These are phyloP conservation scores for Zelonia costaricensis DNA, from an alignment of 208 protist genomes.

Conservation along the genomic window DNA sequence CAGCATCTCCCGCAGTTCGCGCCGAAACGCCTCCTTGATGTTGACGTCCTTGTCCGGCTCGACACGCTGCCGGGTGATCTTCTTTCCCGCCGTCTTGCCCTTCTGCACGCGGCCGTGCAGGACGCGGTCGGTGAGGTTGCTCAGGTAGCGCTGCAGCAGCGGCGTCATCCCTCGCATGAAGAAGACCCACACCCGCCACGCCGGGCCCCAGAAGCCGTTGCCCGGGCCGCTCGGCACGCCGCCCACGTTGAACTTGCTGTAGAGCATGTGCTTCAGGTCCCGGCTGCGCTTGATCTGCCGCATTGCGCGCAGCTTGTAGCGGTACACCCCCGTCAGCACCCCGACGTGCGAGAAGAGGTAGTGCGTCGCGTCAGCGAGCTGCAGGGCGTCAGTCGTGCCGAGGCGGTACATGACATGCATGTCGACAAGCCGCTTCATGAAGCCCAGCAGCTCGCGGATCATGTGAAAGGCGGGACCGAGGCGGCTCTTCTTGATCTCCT, in stretches of 20 bases:
- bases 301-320: constrained; percentile 99
- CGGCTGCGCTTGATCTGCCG: constrained; percentile 99
- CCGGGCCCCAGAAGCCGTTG: constrained; percentile 99
- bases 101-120: constrained; percentile 98
- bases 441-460: constrained; percentile 98
- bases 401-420: constrained; percentile 99
- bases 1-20: constrained; percentile 99
- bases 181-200: constrained; percentile 99
- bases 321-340: constrained; percentile 99
- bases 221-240: constrained; percentile 98
- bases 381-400: constrained; percentile 98
- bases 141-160: constrained; percentile 99
- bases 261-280: constrained; percentile 99
- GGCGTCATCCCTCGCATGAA: constrained; percentile 99
- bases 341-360: constrained; percentile 99
- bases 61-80: constrained; percentile 99
- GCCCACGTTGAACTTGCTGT: constrained; percentile 99
- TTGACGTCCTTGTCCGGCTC: constrained; percentile 99
- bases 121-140: constrained; percentile 99
- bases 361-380: constrained; percentile 99
- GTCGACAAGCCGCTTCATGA: constrained; percentile 99
- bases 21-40: constrained; percentile 98
- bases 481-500: constrained; percentile 99
- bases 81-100: constrained; percentile 97
- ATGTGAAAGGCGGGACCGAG: constrained; percentile 99